These are phyloP conservation scores for Suillus spraguei DNA, from an alignment of 768 basidiomycete species.

Conservation along the genomic window DNA sequence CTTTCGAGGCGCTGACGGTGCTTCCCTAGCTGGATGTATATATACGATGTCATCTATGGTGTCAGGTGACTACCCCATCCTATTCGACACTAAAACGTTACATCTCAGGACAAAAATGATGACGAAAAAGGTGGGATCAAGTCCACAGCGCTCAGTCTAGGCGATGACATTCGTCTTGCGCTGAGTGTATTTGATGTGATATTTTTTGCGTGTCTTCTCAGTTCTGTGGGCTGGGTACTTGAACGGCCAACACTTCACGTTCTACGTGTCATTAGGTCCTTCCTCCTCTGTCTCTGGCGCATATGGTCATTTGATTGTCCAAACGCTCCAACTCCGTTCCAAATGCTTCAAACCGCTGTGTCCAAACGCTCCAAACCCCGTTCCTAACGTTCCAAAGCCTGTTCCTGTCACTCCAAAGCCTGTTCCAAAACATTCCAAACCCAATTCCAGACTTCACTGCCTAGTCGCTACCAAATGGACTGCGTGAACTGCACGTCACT, in stretches of 20 bases:
- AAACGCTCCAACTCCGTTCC: no score
- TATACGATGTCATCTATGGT: constrained; percentile 70
- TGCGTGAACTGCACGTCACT: no score
- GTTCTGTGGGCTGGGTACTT: constrained; percentile 53
- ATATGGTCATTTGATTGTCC: constrained; percentile 1
- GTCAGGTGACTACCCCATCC: constrained; percentile 47
- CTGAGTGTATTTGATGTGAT: constrained; percentile 51
- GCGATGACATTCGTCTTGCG: constrained; percentile 56
- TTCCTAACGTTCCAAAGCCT: no score
- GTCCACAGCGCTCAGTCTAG: constrained; percentile 77
- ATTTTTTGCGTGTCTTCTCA: constrained; percentile 54
- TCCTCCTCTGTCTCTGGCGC: constrained; percentile 1
- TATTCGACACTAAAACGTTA: constrained; percentile 34
- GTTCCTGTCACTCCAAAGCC: no score
- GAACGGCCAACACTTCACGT: constrained; percentile 47
- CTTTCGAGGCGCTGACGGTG: not conserved
- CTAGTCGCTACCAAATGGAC: not conserved
- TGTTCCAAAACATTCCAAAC: no score
- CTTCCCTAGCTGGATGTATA: constrained; percentile 1
- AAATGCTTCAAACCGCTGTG: no score
- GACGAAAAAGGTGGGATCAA: constrained; percentile 71
- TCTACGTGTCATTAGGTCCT: constrained; percentile 1
- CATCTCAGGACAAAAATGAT: constrained; percentile 77
- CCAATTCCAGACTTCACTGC: no score
- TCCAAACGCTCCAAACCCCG: no score